Percentiles rank a stretch among this genome's conserved stretches.
These are phyloP conservation scores for Letharia lupina DNA, from an alignment of 495 filamentous ascomycete genomes.

Conservation along the genomic window DNA sequence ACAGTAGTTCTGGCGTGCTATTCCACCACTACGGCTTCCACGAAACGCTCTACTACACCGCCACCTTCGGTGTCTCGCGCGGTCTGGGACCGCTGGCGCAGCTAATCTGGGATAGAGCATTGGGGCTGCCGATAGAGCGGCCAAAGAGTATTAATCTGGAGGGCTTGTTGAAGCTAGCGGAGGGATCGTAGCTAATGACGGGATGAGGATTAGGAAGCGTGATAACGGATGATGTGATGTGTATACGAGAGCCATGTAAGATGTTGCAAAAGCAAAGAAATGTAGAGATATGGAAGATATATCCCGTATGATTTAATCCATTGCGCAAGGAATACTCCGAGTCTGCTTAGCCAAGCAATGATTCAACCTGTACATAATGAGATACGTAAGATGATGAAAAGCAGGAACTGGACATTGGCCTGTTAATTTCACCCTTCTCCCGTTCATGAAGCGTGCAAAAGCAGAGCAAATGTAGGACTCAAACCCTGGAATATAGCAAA, in stretches of 20 bases:
- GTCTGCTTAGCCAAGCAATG: no score
- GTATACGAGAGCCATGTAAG: background rate
- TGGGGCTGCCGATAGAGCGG: constrained; percentile 94
- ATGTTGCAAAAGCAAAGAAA: no score
- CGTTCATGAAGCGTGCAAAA: no score
- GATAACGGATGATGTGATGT: background rate
- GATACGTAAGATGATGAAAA: no score
- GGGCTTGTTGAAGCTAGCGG: constrained; percentile 55
- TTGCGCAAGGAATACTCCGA: no score
- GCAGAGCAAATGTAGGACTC: no score
- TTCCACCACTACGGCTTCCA: constrained; percentile 97
- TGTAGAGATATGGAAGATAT: no score
- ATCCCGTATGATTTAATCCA: no score
- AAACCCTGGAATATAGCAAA: no score
- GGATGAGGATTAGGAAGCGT: background rate
- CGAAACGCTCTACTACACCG: constrained; percentile 96
- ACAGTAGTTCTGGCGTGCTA: constrained; percentile 81
- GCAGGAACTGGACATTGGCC: no score
- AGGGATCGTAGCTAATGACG: constrained; percentile 20
- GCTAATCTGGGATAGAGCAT: constrained; percentile 89
- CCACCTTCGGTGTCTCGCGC: constrained; percentile 88
- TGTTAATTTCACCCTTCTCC: no score
- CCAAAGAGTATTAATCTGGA: constrained; percentile 93
- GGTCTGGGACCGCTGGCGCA: constrained; percentile 88
- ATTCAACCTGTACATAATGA: no score